Conservation (phyloP, 73 alveolate species). For the Blepharisma stoltei region DNA sequence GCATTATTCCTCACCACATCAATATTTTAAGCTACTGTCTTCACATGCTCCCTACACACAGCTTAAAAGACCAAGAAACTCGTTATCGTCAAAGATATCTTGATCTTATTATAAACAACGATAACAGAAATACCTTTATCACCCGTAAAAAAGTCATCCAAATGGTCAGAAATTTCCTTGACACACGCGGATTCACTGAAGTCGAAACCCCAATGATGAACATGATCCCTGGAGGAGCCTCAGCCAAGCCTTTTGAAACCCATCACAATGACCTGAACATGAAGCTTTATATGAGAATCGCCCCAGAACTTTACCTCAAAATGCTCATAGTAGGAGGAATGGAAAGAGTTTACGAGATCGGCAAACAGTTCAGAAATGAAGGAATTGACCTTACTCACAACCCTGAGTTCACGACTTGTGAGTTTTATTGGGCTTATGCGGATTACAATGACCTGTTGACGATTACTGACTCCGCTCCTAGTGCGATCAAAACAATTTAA, state of each 20-base stretch:
- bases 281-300: conserved; percentile 98
- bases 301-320: conserved; percentile 99
- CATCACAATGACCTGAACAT: conserved; percentile 96
- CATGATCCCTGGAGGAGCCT: conserved; percentile 99
- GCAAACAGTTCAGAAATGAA: conserved; percentile 99
- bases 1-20: conserved; percentile 53
- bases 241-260: conserved; percentile 99
- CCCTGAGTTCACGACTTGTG: conserved; percentile 99
- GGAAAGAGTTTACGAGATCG: conserved; percentile 99
- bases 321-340: conserved; percentile 99
- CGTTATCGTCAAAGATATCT: conserved; percentile 97
- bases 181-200: conserved; percentile 90
- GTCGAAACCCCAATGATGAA: conserved; percentile 99
- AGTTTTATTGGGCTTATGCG: conserved; percentile 98
- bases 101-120: conserved; percentile 90
- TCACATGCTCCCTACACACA: conserved; percentile 89
- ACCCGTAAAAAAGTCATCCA: conserved; percentile 90
- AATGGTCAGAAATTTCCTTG: conserved; percentile 86
- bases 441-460: conserved; percentile 98
- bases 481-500: conserved; percentile 71
- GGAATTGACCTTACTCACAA: conserved; percentile 99
- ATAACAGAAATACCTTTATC: conserved; percentile 78
- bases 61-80: conserved; percentile 92
- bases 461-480: no score
- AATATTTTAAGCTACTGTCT: conserved; percentile 43